phyloP scores from a whole-genome alignment of 2,329 filamentous ascomycete species.

The Dactylellina haptotyla region DNA sequence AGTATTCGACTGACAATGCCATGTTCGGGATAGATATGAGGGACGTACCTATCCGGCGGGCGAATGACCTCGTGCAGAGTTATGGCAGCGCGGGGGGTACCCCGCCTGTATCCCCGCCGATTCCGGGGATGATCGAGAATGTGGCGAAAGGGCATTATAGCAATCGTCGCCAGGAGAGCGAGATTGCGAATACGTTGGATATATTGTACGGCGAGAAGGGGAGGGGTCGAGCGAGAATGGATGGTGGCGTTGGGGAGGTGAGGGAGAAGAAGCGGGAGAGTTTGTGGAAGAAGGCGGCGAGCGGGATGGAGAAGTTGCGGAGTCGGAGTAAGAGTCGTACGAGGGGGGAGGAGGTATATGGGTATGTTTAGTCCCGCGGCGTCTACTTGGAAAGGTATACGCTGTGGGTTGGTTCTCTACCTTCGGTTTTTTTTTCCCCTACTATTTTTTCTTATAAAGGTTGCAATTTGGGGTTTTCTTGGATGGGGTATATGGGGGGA shows the following conservation, averaged over 20 bases:
- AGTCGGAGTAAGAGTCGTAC: slow-evolving; percentile 30
- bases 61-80: slow-evolving; percentile 43
- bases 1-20: slow-evolving; percentile 13
- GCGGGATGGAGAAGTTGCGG: slow-evolving; percentile 9
- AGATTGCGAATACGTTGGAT: slow-evolving; percentile 25
- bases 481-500: too few relatives aligned
- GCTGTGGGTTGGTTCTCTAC: too few relatives aligned
- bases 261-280: slow-evolving; percentile 32
- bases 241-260: neutral
- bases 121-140: neutral
- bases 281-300: slow-evolving; percentile 45
- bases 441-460: neutral
- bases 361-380: too few relatives aligned
- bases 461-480: too few relatives aligned
- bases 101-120: neutral
- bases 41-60: slow-evolving; percentile 28
- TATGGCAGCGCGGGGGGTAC: slow-evolving; percentile 23
- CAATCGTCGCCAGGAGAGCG: slow-evolving; percentile 4
- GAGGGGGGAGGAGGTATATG: neutral
- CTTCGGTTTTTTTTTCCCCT: neutral
- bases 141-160: neutral
- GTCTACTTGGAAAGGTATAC: too few relatives aligned
- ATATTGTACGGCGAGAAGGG: slow-evolving; percentile 21
- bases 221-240: neutral
- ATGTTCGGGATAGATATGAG: slow-evolving; percentile 37